Percentiles rank a stretch among this genome's conserved stretches.
phyloP scores from a whole-genome alignment of 805 yeast genomes.

The Saccharomycopsis babjevae region DNA sequence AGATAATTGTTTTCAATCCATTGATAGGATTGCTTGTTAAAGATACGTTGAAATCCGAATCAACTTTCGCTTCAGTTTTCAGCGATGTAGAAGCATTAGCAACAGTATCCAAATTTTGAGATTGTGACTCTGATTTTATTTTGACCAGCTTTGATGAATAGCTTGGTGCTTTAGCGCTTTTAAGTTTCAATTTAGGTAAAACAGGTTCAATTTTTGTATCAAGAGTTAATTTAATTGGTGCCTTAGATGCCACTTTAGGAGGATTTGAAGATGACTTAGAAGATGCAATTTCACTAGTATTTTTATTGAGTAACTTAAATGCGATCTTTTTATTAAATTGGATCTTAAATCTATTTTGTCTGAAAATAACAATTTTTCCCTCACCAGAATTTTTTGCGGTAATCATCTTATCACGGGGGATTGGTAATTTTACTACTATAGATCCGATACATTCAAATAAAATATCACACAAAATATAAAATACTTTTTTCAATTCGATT shows the following conservation, averaged over 20 bases:
- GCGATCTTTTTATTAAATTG: conserved; percentile 17
- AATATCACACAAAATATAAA: conserved; percentile 58
- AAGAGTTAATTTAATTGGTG: not conserved
- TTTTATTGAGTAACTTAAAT: conserved; percentile 14
- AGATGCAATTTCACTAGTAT: not conserved
- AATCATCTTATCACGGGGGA: conserved; percentile 61
- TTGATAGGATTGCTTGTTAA: not conserved
- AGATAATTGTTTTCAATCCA: not conserved
- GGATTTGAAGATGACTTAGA: not conserved
- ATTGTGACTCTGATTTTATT: not conserved
- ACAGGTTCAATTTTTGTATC: not conserved
- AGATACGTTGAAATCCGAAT: not conserved
- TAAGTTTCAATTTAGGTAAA: not conserved
- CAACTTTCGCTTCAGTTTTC: not conserved
- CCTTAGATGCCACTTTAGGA: not conserved
- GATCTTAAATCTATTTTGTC: conserved; percentile 16
- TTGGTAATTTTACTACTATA: conserved; percentile 48
- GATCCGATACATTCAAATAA: conserved; percentile 53
- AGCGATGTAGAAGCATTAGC: not conserved
- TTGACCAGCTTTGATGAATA: not conserved
- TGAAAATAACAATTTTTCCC: conserved; percentile 40
- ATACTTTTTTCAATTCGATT: conserved; percentile 45
- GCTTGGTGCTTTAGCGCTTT: not conserved
- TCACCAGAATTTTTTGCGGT: conserved; percentile 45
- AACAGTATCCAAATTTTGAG: not conserved